phyloP scores from a whole-genome alignment of 805 yeast species.

The Zygotorulaspora chibaensis region DNA sequence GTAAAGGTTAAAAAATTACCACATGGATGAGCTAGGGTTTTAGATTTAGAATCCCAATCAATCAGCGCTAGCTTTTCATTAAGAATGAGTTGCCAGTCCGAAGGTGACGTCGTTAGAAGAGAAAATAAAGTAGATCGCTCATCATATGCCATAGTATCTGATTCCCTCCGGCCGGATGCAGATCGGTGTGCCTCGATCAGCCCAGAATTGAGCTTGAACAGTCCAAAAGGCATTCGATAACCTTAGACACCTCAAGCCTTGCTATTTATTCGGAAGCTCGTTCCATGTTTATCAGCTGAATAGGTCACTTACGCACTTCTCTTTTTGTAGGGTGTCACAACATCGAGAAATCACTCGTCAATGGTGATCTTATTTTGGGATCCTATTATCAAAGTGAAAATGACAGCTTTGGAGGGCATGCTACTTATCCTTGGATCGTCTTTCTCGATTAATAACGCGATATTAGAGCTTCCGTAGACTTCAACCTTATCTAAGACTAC shows the following conservation, averaged over 20 bases:
- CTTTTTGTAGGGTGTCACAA: not conserved
- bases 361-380: slow-evolving; percentile 11
- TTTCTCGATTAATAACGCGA: slow-evolving; percentile 20
- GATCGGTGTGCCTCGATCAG: slow-evolving; percentile 6
- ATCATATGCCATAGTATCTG: slow-evolving; percentile 1
- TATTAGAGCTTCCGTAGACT: slow-evolving; percentile 3
- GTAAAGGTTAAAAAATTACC: slow-evolving; percentile 22
- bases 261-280: too few species aligned
- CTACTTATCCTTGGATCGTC: slow-evolving; percentile 10
- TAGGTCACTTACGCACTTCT: too few species aligned
- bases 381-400: slow-evolving; percentile 10
- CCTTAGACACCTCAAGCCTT: not conserved
- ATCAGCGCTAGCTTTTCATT: slow-evolving; percentile 25
- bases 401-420: not conserved
- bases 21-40: slow-evolving; percentile 23
- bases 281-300: too few species aligned
- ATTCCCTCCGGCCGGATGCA: slow-evolving; percentile 4
- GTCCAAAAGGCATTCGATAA: slow-evolving; percentile 14
- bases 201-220: slow-evolving; percentile 9
- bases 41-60: slow-evolving; percentile 32
- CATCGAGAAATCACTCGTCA: slow-evolving; percentile 8
- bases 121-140: slow-evolving; percentile 7
- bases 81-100: slow-evolving; percentile 23
- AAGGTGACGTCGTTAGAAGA: slow-evolving; percentile 17
- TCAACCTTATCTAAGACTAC: slow-evolving; percentile 17